Conservation (phyloP, 2,329 filamentous ascomycete genomes). For the Aspergillus pseudoterreus region DNA sequence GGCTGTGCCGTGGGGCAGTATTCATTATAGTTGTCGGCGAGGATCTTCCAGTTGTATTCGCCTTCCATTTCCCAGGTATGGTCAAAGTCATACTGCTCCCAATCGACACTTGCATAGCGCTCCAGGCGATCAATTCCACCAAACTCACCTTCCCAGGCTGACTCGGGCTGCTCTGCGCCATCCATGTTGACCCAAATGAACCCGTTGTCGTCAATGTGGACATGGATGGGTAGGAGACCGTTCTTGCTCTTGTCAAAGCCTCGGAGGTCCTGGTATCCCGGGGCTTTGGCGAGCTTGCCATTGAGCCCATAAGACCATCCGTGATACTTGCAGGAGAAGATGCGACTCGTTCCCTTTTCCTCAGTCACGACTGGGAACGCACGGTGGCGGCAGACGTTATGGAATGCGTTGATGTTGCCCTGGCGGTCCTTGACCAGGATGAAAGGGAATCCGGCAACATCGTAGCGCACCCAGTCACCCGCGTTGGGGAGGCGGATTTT, state of each 20-base stretch:
- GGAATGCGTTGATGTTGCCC: conserved; percentile 55
- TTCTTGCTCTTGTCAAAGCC: conserved; percentile 56
- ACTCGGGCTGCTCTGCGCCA: conserved; percentile 41
- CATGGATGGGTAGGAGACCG: conserved; percentile 52
- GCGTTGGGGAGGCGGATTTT: conserved; percentile 46
- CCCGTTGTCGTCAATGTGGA: conserved; percentile 51
- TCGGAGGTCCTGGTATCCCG: conserved; percentile 52
- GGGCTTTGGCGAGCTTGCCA: conserved; percentile 57
- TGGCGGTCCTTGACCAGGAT: conserved; percentile 50
- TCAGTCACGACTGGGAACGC: conserved; percentile 55
- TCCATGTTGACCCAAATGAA: conserved; percentile 61
- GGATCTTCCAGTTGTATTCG: conserved; percentile 59
- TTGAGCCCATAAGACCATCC: conserved; percentile 58
- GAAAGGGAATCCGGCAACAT: conserved; percentile 56
- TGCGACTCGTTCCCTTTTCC: conserved; percentile 46
- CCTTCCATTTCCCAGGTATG: conserved; percentile 57
- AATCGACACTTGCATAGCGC: conserved; percentile 46
- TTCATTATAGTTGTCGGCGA: conserved; percentile 62
- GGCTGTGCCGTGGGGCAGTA: conserved; percentile 21
- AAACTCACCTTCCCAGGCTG: conserved; percentile 54
- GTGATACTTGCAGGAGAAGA: conserved; percentile 58
- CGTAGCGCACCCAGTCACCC: conserved; percentile 56
- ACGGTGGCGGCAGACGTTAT: conserved; percentile 59
- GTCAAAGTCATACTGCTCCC: conserved; percentile 55
- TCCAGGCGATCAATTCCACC: conserved; percentile 45